phyloP scores from a whole-genome alignment of 2,329 filamentous ascomycete genomes.

The Venturia effusa region DNA sequence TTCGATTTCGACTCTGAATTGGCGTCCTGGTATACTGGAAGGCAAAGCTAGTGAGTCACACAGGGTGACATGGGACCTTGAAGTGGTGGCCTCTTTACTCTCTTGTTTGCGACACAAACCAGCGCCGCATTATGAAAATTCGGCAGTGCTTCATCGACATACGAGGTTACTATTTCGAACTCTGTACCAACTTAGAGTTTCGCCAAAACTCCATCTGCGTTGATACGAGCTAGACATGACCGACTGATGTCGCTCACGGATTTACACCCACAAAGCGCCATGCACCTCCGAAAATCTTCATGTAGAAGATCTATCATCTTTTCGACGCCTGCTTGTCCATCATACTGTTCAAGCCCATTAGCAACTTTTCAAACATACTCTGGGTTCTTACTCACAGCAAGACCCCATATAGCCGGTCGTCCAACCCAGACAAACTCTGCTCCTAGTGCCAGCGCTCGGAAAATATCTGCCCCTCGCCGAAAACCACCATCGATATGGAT shows the following conservation, averaged over 20 bases:
- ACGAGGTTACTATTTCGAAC: background rate
- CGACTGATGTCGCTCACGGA: background rate
- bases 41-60: too few species aligned
- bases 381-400: conserved; percentile 19
- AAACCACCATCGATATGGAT: conserved; percentile 27
- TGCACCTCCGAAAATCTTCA: conserved; percentile 17
- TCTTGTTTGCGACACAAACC: too few species aligned
- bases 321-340: conserved; percentile 24
- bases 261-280: conserved; percentile 2
- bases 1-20: too few species aligned
- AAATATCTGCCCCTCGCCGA: conserved; percentile 24
- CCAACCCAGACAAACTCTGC: conserved; percentile 26
- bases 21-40: too few species aligned
- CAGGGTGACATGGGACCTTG: too few species aligned
- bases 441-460: conserved; percentile 27
- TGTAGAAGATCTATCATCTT: conserved; percentile 26
- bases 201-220: conserved; percentile 3
- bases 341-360: conserved; percentile 9
- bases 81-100: too few species aligned
- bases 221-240: conserved; percentile 1
- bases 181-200: background rate
- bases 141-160: background rate
- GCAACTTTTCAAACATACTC: background rate
- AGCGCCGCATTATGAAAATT: too few species aligned
- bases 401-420: conserved; percentile 25